Evolutionary conservation across 2,329 filamentous ascomycete genomes (phyloP).

Genomic region (Raffaelea ambrosiae): DNA sequence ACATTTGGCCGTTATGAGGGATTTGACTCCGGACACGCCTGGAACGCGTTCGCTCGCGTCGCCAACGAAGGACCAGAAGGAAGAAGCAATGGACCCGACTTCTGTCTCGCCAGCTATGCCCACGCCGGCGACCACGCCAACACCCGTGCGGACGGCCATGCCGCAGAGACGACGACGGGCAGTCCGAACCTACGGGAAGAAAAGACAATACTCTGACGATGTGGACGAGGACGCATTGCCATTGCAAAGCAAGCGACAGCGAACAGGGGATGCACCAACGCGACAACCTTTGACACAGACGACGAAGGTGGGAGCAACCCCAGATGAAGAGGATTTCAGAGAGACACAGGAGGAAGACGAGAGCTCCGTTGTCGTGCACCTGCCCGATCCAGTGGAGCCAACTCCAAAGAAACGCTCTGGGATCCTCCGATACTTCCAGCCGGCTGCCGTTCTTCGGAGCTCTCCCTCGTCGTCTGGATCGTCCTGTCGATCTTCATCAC

Average conservation of each 20-base stretch:
- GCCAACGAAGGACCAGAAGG: slow-evolving; percentile 2
- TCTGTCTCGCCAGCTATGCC: neutral
- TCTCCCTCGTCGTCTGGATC: slow-evolving; percentile 1
- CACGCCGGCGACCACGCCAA: slow-evolving; percentile 1
- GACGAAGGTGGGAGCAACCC: neutral
- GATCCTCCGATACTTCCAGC: slow-evolving; percentile 14
- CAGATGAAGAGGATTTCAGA: neutral
- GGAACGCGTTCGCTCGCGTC: slow-evolving; percentile 7
- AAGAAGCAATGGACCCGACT: neutral
- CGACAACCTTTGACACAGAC: neutral
- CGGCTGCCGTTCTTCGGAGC: slow-evolving; percentile 1
- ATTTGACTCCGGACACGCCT: slow-evolving; percentile 10
- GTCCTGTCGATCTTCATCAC: slow-evolving; percentile 4
- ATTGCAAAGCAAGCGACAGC: neutral
- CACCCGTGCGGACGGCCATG: neutral
- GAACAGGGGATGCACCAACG: neutral
- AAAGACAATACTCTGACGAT: slow-evolving; percentile 3
- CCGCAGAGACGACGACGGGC: slow-evolving; percentile 3
- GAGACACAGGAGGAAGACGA: neutral
- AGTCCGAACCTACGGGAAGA: slow-evolving; percentile 13
- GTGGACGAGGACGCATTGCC: neutral
- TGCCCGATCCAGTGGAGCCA: neutral
- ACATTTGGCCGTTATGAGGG: too few species aligned
- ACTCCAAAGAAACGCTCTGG: slow-evolving; percentile 2
- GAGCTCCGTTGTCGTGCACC: neutral